Evolutionary conservation across 768 basidiomycete species (phyloP).

Genomic region (Trametes cinnabarina): DNA sequence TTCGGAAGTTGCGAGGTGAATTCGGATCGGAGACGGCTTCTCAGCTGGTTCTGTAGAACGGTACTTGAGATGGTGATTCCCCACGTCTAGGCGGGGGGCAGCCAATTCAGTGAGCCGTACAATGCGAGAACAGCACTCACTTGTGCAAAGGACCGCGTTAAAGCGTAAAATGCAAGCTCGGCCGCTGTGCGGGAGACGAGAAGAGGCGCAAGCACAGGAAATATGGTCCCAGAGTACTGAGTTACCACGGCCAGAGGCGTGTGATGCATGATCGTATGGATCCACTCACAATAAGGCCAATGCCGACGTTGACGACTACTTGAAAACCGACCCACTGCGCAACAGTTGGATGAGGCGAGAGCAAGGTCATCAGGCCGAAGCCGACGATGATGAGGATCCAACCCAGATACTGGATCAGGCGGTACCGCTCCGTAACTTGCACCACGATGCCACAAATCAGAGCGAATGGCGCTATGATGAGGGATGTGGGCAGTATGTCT

Average conservation of each 20-base stretch:
- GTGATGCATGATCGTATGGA: background rate
- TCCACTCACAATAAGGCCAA: background rate
- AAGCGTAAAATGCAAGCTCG: conserved; percentile 33
- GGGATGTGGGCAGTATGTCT: conserved; percentile 32
- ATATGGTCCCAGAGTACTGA: background rate
- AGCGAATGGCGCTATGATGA: conserved; percentile 37
- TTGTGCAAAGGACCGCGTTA: conserved; percentile 1
- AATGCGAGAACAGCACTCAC: background rate
- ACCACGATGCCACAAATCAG: conserved; percentile 36
- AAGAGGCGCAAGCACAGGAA: conserved; percentile 33
- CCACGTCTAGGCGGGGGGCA: conserved; percentile 22
- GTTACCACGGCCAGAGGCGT: background rate
- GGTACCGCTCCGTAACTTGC: conserved; percentile 32
- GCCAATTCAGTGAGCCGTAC: background rate
- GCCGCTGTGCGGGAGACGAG: conserved; percentile 20
- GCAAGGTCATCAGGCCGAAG: conserved; percentile 24
- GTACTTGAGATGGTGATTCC: conserved; percentile 37
- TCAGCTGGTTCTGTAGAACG: conserved; percentile 37
- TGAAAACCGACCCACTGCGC: conserved; percentile 30
- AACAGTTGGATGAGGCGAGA: conserved; percentile 20
- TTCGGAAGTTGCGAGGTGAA: conserved; percentile 25
- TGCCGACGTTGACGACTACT: conserved; percentile 7
- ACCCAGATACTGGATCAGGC: conserved; percentile 27
- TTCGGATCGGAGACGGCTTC: conserved; percentile 25
- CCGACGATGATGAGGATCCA: conserved; percentile 14